phyloP scores from a whole-genome alignment of 345 rosid genomes.

The Hibiscus mutabilis region DNA sequence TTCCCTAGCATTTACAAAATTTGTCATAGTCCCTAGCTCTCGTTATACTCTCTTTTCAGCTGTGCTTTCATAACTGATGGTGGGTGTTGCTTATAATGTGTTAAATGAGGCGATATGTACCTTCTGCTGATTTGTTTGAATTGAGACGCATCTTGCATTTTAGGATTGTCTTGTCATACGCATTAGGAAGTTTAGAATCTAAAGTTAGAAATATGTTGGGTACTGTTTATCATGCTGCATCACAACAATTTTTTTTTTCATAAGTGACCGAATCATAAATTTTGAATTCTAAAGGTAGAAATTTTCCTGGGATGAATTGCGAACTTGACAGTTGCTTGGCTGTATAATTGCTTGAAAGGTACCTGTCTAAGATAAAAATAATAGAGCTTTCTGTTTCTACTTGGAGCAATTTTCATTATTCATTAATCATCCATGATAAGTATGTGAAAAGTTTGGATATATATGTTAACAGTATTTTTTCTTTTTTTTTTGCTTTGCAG shows the following conservation, averaged over 20 bases:
- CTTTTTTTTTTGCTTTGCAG: slow-evolving; percentile 34
- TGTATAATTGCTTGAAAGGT: neutral
- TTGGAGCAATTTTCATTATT: neutral
- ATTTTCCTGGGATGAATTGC: neutral
- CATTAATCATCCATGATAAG: neutral
- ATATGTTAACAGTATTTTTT: neutral
- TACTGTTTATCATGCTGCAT: neutral
- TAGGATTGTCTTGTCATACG: neutral
- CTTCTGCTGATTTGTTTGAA: neutral
- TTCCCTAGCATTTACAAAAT: neutral
- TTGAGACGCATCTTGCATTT: neutral
- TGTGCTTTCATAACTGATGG: neutral
- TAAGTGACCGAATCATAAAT: neutral
- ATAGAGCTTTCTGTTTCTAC: neutral
- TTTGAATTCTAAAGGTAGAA: neutral
- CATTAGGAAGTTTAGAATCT: neutral
- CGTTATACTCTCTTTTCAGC: neutral
- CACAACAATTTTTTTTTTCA: neutral
- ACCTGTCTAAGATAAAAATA: neutral
- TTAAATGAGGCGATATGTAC: neutral
- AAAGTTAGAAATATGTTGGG: neutral
- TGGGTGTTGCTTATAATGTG: too few species aligned
- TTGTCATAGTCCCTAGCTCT: neutral
- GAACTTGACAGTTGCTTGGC: neutral
- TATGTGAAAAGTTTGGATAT: neutral